Evolutionary conservation across 2,329 filamentous ascomycete genomes (phyloP).

Genomic region (Neophaeococcomyces mojaviensis): DNA sequence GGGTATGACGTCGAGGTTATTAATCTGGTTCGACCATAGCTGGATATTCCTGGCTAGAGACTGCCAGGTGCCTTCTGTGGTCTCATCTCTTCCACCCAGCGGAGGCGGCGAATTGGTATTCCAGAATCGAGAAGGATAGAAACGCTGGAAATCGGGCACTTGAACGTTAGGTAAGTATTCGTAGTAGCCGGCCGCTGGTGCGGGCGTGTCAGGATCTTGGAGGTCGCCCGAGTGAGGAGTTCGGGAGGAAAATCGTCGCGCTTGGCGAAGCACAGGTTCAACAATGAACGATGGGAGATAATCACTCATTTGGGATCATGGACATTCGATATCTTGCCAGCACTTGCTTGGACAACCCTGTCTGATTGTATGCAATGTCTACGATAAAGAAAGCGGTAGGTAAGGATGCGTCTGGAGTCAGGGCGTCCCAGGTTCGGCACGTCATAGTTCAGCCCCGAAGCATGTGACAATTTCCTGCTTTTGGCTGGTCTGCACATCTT

Average conservation of each 20-base stretch:
- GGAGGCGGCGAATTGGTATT: constrained; percentile 17
- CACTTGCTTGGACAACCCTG: no score
- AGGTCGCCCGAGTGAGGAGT: constrained; percentile 14
- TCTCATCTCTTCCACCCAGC: constrained; percentile 11
- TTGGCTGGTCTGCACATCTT: no score
- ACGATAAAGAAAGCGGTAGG: no score
- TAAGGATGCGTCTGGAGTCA: no score
- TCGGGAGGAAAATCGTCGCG: constrained; percentile 32
- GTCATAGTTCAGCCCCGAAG: no score
- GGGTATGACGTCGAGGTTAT: constrained; percentile 21
- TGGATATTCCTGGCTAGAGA: constrained; percentile 21
- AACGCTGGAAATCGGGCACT: constrained; percentile 22
- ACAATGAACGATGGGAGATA: constrained; percentile 37
- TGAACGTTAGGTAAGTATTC: constrained; percentile 12
- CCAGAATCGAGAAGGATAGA: constrained; percentile 22
- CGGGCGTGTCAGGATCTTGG: constrained; percentile 10
- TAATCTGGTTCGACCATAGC: constrained; percentile 22
- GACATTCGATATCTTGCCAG: background rate
- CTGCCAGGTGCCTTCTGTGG: constrained; percentile 20
- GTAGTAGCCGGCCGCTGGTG: background rate
- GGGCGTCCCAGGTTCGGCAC: no score
- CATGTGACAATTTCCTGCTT: no score
- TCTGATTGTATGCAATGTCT: no score
- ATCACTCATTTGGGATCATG: constrained; percentile 33
- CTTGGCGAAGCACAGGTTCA: constrained; percentile 37